Conservation (phyloP, 2,329 filamentous ascomycete genomes). For the Colletotrichum destructivum region DNA sequence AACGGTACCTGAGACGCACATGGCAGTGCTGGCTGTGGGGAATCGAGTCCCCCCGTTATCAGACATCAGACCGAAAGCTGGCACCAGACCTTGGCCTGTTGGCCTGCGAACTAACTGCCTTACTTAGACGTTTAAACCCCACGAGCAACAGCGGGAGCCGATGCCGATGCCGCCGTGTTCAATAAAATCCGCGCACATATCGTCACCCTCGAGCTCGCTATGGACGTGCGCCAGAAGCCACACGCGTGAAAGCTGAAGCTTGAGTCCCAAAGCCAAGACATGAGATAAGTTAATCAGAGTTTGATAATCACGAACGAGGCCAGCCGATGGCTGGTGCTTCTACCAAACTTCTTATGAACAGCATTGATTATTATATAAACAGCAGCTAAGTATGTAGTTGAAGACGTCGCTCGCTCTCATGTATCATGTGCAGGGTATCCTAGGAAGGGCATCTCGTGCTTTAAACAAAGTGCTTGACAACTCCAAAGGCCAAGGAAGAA, state of each 20-base stretch:
- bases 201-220: neutral
- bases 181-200: neutral
- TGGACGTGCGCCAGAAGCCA: conserved; percentile 13
- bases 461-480: conserved; percentile 1
- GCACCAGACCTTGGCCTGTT: neutral
- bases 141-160: too few relatives aligned
- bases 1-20: conserved; percentile 3
- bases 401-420: neutral
- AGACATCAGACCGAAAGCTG: conserved; percentile 13
- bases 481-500: neutral
- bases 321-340: neutral
- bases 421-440: neutral
- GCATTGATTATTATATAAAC: conserved; percentile 12
- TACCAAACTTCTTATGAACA: conserved; percentile 5
- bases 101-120: too few relatives aligned
- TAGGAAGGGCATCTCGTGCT: neutral
- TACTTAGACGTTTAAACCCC: too few relatives aligned
- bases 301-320: conserved; percentile 2
- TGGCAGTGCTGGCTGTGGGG: conserved; percentile 27
- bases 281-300: conserved; percentile 20
- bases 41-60: neutral
- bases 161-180: neutral
- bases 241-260: conserved; percentile 13
- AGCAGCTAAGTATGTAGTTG: neutral
- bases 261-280: conserved; percentile 21